A percentile compares a stretch with the other conserved stretches of the same genome.
These are phyloP conservation scores for Alloteropsis angusta DNA, from an alignment of 202 grass and related monocot genomes.

Conservation along the genomic window DNA sequence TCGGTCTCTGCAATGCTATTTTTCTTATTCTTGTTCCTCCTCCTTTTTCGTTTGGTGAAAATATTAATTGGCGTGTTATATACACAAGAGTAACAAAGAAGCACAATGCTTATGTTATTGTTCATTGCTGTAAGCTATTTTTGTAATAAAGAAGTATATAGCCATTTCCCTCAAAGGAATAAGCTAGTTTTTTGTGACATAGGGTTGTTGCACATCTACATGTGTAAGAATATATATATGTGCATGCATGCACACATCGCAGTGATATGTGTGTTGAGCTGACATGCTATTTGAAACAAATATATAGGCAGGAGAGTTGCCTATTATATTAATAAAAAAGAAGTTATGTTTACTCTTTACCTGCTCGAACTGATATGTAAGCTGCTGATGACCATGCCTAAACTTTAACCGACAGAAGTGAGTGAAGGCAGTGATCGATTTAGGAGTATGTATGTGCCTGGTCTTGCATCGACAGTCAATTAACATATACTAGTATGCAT, in stretches of 20 bases:
- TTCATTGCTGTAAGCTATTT: neutral
- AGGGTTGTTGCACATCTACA: neutral
- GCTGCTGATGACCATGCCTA: neutral
- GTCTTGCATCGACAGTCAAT: neutral
- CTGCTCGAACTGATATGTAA: neutral
- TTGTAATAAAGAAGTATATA: neutral
- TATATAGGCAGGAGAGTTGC: too few species aligned
- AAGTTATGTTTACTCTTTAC: neutral
- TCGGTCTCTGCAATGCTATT: neutral
- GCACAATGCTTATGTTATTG: neutral
- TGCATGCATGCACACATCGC: neutral
- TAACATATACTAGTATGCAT: neutral
- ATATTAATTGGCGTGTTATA: neutral
- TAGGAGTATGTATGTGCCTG: neutral
- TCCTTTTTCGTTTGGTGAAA: neutral
- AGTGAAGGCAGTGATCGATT: neutral
- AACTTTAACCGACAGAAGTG: neutral
- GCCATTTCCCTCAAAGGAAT: neutral
- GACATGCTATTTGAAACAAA: neutral
- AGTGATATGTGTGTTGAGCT: neutral
- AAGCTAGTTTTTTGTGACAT: neutral
- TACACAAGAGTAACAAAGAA: neutral
- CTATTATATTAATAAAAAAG: too few species aligned
- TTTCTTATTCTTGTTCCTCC: neutral
- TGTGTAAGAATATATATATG: neutral